A percentile compares a stretch with the other conserved stretches of the same genome.
Evolutionary conservation across 2,329 filamentous ascomycete species (phyloP).

Genomic region (Peltaster fructicola): DNA sequence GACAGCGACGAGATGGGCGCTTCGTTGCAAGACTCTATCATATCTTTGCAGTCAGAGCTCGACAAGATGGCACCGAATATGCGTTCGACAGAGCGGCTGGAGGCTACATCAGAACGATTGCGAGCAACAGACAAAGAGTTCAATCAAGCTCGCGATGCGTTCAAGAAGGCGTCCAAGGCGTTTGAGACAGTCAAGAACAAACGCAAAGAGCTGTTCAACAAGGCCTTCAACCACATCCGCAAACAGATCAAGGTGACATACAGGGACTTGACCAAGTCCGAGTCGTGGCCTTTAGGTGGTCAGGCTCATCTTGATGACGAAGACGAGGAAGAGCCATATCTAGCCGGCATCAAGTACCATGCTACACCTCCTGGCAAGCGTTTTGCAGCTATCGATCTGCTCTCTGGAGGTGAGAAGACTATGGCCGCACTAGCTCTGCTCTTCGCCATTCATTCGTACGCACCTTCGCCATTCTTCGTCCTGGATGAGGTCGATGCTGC

Average conservation of each 20-base stretch:
- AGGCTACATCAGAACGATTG: conserved; percentile 67
- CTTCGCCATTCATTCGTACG: conserved; percentile 92
- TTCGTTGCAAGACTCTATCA: conserved; percentile 59
- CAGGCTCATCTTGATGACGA: conserved; percentile 80
- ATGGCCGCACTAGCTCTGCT: conserved; percentile 94
- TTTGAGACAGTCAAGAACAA: conserved; percentile 70
- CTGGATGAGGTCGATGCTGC: conserved; percentile 96
- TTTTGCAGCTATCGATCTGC: conserved; percentile 97
- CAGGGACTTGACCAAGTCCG: conserved; percentile 79
- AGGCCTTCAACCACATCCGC: conserved; percentile 84
- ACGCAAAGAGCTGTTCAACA: conserved; percentile 83
- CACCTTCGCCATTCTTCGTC: conserved; percentile 92
- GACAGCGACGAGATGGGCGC: conserved; percentile 56
- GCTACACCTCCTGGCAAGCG: conserved; percentile 97
- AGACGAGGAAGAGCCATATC: conserved; percentile 89
- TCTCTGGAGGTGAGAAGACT: conserved; percentile 94
- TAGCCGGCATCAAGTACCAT: conserved; percentile 93
- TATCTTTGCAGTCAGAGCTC: conserved; percentile 55
- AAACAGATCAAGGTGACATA: conserved; percentile 90
- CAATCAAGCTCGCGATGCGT: conserved; percentile 59
- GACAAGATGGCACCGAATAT: conserved; percentile 95
- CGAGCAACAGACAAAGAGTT: conserved; percentile 77
- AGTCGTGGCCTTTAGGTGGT: conserved; percentile 85
- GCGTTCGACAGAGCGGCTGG: conserved; percentile 80
- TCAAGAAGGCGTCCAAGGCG: conserved; percentile 58